Evolutionary conservation across 176 grass and related monocot species (phyloP).

Genomic region (Puccinellia tenuiflora): DNA sequence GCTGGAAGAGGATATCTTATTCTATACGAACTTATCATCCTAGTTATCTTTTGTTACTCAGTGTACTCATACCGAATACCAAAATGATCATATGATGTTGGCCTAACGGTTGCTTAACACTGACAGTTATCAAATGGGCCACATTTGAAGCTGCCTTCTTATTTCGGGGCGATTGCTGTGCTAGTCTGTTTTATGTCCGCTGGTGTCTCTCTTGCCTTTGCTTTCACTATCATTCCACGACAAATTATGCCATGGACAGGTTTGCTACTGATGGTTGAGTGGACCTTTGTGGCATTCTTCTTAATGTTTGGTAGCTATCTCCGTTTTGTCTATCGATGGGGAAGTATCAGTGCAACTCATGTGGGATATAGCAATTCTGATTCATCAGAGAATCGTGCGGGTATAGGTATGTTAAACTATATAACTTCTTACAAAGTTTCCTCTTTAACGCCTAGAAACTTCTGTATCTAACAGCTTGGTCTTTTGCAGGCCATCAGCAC

Average conservation of each 20-base stretch:
- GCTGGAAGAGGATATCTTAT: not conserved
- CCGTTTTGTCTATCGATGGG: conserved; percentile 57
- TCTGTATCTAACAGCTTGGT: not conserved
- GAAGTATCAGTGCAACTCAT: conserved; percentile 51
- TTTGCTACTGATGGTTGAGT: conserved; percentile 75
- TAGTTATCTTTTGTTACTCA: not conserved
- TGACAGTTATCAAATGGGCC: conserved; percentile 54
- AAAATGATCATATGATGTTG: not conserved
- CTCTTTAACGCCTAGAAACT: not conserved
- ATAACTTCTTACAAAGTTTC: conserved; percentile 1
- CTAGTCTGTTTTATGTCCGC: conserved; percentile 52
- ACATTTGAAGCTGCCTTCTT: conserved; percentile 55
- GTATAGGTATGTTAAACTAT: conserved; percentile 57
- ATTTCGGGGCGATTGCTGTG: conserved; percentile 53
- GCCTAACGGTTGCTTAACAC: conserved; percentile 8
- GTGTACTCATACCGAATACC: too few relatives aligned
- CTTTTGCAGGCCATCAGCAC: conserved; percentile 57
- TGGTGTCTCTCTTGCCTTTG: conserved; percentile 57
- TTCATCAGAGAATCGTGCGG: conserved; percentile 48
- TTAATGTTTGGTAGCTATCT: conserved; percentile 71
- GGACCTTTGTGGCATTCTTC: conserved; percentile 70
- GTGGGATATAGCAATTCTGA: conserved; percentile 24
- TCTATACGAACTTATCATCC: conserved; percentile 3
- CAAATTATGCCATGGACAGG: conserved; percentile 90
- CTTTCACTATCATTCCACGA: conserved; percentile 64